Evolutionary conservation across 768 basidiomycete genomes (phyloP), one percentile per base, ranked within the genome.

Genomic region (Thelephora ganbajun): DNA sequence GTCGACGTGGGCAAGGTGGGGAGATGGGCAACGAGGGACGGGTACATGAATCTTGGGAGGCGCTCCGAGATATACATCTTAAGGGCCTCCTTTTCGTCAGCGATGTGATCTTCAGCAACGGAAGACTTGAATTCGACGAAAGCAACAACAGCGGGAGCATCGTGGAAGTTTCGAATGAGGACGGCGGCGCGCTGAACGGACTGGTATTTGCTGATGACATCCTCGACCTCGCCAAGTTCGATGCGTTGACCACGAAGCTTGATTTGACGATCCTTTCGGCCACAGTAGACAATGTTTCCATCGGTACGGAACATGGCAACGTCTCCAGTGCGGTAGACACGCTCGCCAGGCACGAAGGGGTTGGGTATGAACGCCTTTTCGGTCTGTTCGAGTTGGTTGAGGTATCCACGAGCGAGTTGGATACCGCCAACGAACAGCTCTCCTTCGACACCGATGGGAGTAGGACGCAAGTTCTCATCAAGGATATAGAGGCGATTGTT

Each of bases 161-260:
- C 61, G 33, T 62, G 58, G 33, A 62, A 51, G 2, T 48, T 50
- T 22, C 61, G 55, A 39, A 61, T 62, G 50, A 61, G 47, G 33
- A 58, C 59, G 3, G 54, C 57, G 22, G 43, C 53, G 7, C 57
- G 54, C 43, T 52, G 51, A 6, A 59, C 54, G n/a, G 37, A 33
- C 2, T 53, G 33, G 36, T 52, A 57, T 41, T 61, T 62, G 44
- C 51, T 51, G 12, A 61, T 60, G 1, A 60, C 59, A 36, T 57
- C 55, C 52, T 64, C 63, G 13, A 64, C 56, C 49, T 64, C 63
- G 12, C 60, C 59, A 11, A 61, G 58, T 37, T 64, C 63, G n/a
- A 64, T 58, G 20, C 63, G 60, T 20, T 57, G 59, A 22, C 63
- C 63, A 6, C 60, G 59, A 48, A 64, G 54, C 50, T 64, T 64